phyloP scores from a whole-genome alignment of 2,329 filamentous ascomycete species.

The Talaromyces albobiverticillius region DNA sequence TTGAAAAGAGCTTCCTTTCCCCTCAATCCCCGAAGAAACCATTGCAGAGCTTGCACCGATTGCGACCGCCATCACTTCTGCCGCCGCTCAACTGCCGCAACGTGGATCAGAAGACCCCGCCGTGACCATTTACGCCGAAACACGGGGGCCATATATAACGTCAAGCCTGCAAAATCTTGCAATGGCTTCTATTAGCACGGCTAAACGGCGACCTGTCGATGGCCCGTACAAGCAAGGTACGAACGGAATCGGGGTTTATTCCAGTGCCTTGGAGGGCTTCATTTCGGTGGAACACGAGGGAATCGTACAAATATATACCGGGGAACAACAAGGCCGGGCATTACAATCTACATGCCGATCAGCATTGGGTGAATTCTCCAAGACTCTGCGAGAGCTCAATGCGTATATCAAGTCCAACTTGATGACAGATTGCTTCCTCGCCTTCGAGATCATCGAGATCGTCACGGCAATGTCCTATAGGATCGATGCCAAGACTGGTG shows the following conservation, averaged over 20 bases:
- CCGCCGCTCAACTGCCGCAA: conserved; percentile 48
- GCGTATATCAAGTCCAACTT: conserved; percentile 82
- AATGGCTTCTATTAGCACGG: conserved; percentile 77
- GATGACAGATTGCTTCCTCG: conserved; percentile 87
- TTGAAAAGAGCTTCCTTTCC: conserved; percentile 66
- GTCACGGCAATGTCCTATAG: conserved; percentile 75
- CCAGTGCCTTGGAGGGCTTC: conserved; percentile 80
- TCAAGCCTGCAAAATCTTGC: conserved; percentile 80
- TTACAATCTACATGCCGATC: conserved; percentile 76
- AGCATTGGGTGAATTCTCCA: conserved; percentile 75
- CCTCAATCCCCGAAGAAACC: conserved; percentile 72
- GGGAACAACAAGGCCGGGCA: conserved; percentile 78
- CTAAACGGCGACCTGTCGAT: conserved; percentile 71
- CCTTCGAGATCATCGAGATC: conserved; percentile 92
- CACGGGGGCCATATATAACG: conserved; percentile 82
- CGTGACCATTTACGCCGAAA: conserved; percentile 79
- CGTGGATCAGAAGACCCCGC: conserved; percentile 64
- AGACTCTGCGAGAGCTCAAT: conserved; percentile 85
- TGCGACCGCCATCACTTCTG: conserved; percentile 67
- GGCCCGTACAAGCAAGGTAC: conserved; percentile 83
- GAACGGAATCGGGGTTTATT: conserved; percentile 88
- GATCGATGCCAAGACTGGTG: conserved; percentile 77
- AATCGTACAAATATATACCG: conserved; percentile 79
- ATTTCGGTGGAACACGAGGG: conserved; percentile 89
- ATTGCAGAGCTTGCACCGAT: conserved; percentile 74